Conservation (phyloP, 2,329 filamentous ascomycete genomes). For the Pezicula neosporulosa region DNA sequence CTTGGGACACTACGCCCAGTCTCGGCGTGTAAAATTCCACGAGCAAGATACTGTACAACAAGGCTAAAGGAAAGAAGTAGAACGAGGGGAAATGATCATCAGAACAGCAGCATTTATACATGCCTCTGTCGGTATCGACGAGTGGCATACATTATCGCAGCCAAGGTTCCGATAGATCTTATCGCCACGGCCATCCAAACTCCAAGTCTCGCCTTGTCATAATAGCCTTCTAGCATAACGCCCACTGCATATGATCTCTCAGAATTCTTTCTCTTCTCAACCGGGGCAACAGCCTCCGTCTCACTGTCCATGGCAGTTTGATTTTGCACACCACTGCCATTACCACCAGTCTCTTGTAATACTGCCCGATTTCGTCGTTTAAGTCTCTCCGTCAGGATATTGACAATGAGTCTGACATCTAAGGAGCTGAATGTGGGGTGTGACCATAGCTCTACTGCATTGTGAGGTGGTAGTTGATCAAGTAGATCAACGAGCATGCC, state of each 20-base stretch:
- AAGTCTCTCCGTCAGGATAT: constrained; percentile 55
- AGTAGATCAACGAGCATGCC: constrained; percentile 66
- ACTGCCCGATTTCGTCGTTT: constrained; percentile 42
- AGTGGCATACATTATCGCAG: neutral
- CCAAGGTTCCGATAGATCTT: constrained; percentile 10
- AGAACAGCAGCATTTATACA: neutral
- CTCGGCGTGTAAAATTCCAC: too few species aligned
- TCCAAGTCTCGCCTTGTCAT: constrained; percentile 23
- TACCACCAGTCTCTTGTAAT: constrained; percentile 23
- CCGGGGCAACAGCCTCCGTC: constrained; percentile 18
- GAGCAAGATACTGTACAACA: too few species aligned
- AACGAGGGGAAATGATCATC: too few species aligned
- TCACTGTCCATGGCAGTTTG: constrained; percentile 24
- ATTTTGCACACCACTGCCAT: constrained; percentile 22
- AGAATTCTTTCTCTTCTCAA: constrained; percentile 11
- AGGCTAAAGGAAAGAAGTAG: too few species aligned
- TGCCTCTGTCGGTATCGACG: neutral
- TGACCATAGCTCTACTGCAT: constrained; percentile 59
- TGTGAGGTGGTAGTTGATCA: constrained; percentile 60
- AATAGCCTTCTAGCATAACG: constrained; percentile 28
- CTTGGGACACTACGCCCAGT: too few species aligned
- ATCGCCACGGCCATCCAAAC: constrained; percentile 22
- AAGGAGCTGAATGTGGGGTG: constrained; percentile 65
- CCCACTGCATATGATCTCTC: constrained; percentile 22
- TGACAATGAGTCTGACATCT: constrained; percentile 58